Evolutionary conservation across 2,329 filamentous ascomycete genomes (phyloP).

Genomic region (Clarireedia monteithiana): DNA sequence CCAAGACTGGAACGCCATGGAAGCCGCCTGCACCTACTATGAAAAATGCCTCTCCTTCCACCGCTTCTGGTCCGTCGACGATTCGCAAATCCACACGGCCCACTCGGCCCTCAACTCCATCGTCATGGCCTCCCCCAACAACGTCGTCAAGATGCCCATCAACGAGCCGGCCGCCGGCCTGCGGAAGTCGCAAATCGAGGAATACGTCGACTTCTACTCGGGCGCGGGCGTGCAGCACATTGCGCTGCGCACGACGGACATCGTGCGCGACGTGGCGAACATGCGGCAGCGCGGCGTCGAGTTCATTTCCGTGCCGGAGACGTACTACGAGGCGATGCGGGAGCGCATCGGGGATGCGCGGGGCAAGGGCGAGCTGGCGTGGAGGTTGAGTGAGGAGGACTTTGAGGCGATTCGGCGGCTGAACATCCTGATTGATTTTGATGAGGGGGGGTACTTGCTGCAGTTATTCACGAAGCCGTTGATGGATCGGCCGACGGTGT

Average conservation of each 20-base stretch:
- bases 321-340: conserved; percentile 77
- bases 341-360: conserved; percentile 59
- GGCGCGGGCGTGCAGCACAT: conserved; percentile 92
- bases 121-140: conserved; percentile 82
- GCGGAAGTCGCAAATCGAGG: conserved; percentile 90
- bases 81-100: conserved; percentile 86
- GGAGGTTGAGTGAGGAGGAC: conserved; percentile 63
- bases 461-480: conserved; percentile 78
- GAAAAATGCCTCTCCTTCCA: conserved; percentile 87
- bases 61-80: conserved; percentile 95
- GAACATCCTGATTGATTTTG: conserved; percentile 91
- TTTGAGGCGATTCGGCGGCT: conserved; percentile 68
- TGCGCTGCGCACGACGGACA: conserved; percentile 73
- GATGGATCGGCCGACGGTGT: conserved; percentile 91
- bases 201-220: conserved; percentile 84
- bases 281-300: conserved; percentile 82
- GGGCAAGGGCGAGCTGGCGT: conserved; percentile 33
- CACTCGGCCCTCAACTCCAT: conserved; percentile 83
- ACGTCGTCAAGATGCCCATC: conserved; percentile 94
- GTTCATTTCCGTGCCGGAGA: conserved; percentile 83
- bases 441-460: conserved; percentile 79
- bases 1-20: conserved; percentile 90
- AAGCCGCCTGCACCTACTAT: conserved; percentile 60
- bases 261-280: conserved; percentile 67
- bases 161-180: conserved; percentile 90